phyloP scores from a whole-genome alignment of 2,329 filamentous ascomycete genomes.

The Xylariaceae sp. region DNA sequence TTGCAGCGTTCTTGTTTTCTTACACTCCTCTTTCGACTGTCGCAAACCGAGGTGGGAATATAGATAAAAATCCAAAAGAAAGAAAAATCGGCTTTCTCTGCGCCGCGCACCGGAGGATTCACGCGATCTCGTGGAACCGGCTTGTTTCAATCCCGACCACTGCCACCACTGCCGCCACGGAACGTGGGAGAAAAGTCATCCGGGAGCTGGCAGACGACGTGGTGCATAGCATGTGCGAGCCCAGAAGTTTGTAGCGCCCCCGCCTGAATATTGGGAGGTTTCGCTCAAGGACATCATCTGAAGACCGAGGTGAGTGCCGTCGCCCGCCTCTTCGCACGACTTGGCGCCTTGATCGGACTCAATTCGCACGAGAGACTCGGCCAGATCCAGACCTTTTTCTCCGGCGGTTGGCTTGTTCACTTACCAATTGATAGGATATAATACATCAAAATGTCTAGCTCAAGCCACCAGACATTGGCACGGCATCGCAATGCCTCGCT shows the following conservation, averaged over 20 bases:
- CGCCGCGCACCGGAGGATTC: constrained; percentile 20
- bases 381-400: too few relatives aligned
- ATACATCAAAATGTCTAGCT: constrained; percentile 52
- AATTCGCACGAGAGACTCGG: too few relatives aligned
- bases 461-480: constrained; percentile 43
- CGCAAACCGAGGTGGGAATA: too few relatives aligned
- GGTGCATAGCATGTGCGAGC: constrained; percentile 41
- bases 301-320: constrained; percentile 31
- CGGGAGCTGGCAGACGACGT: constrained; percentile 37
- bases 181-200: constrained; percentile 25
- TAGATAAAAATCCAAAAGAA: constrained; percentile 4
- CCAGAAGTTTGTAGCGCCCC: constrained; percentile 39
- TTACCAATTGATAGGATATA: constrained; percentile 31
- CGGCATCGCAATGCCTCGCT: constrained; percentile 58
- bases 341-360: too few relatives aligned
- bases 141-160: constrained; percentile 20
- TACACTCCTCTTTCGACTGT: too few relatives aligned
- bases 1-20: constrained; percentile 3
- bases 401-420: constrained; percentile 13
- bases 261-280: constrained; percentile 37
- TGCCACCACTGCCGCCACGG: constrained; percentile 18
- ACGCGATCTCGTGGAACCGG: constrained; percentile 25
- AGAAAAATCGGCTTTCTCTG: constrained; percentile 12
- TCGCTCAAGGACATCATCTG: constrained; percentile 29
- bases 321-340: constrained; percentile 5